Base-by-base conservation (phyloP, 2,329 filamentous ascomycete species). In the Fusarium falciforme region DNA sequence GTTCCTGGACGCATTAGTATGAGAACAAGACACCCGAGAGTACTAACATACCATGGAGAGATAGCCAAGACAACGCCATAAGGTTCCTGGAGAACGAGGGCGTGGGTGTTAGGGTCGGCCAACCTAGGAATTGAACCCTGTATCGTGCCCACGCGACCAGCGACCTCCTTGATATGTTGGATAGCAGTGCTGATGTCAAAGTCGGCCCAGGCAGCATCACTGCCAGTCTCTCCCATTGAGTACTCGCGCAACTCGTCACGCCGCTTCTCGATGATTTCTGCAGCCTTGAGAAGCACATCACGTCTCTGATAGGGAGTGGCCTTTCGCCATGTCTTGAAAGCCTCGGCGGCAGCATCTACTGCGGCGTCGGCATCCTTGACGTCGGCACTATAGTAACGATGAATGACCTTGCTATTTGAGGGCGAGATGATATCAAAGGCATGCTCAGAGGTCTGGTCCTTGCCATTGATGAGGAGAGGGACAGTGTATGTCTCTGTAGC, bases 41-140 rank as follows among this genome's bases (percentile, higher is more conserved):
- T 8, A 6, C 40, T 25, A 11, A 74, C 84, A 76, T 85, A 95
- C 94, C 94, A 97, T 11, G 94, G 93, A 3, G 93, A 93, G 81
- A 97, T 94, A 4, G 90, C 91, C 33, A 97, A 84, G 17, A 95
- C 87, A 9, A 96, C 94, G 2, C 94, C 94, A 76, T 90, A 94
- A 0, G 94, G 94, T 82, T 95, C 93, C 79, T 91, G 92, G 72
- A 92, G 83, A 5, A 97, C 84, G 74, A 96, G 85, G 0, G 91
- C 93, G 25, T 70, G 85, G 29, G 78, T 75, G 33, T 75, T 70
- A 4, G 81, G 75, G 35, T 83, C 79, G 35, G 67, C 69, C 4
- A 80, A 76, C 10, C 76, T 55, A 11, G 85, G 83, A 31, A 86
- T 82, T 8, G 78, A 80, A 7, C 84, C 86, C 65, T 80, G 76